Evolutionary conservation across 805 yeast species (phyloP), one percentile per base, ranked within the genome.

Genomic region (Vanderwaltozyma polyspora): DNA sequence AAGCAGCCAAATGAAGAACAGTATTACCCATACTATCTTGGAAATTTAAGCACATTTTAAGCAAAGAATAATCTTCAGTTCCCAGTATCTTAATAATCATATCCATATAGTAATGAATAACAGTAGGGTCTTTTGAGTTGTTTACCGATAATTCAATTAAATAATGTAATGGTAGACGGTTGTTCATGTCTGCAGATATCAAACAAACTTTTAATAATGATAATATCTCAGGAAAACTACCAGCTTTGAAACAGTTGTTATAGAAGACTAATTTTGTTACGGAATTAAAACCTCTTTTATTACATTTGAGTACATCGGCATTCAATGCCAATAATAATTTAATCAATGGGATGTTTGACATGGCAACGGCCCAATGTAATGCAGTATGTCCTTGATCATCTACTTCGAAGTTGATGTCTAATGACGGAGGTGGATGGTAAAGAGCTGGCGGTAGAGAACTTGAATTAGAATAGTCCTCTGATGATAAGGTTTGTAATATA

Each of bases 21-120:
- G 95, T 84, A 45, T 86, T 84, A 4, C 96, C 96, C 40, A 75
- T 68, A 16, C 66, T 67, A 56, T 91, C 97, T 50, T 74, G 83
- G 46, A 78, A 86, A 49, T 84, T 81, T 19, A 80, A 51, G 27
- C 80, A 62, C 42, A 76, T 71, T 32, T 71, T 69, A 28, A 77
- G 66, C 32, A 75, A 46, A 15, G 66, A 60, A 32, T 61, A 61
- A 32, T 64, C 62, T 3, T 56, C 61, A 19, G 54, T 45, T 12
- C 42, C 51, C 31, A 74, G 49, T 40, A 62, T 66, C 31, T 63
- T 61, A 28, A 75, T 51, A 18, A 75, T 67, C 1, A 62, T 54
- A 31, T 66, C 67, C 38, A 79, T 55, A 45, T 81, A 81, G 43
- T 75, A 77, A 38, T 62, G 54, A 18, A 57, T 79, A 59, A 48